Percentiles rank a stretch among this genome's conserved stretches.
phyloP scores from a whole-genome alignment of 1,284 basidiomycete species.

The Tilletia horrida region DNA sequence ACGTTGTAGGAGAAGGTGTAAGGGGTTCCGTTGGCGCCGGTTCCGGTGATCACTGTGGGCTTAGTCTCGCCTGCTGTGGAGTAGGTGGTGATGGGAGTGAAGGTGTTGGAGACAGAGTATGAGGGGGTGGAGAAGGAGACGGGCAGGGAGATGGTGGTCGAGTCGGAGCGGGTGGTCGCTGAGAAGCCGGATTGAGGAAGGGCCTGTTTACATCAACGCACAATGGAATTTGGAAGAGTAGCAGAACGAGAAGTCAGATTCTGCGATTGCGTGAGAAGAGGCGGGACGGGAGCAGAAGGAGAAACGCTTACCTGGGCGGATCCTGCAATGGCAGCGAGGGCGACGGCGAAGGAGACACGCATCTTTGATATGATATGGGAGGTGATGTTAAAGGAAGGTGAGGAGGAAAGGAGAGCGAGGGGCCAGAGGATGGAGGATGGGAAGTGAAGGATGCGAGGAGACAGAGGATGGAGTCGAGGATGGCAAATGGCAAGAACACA shows the following conservation, averaged over 20 bases:
- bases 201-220: slow-evolving; percentile 8
- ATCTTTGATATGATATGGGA: not conserved
- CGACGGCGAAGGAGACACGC: slow-evolving; percentile 7
- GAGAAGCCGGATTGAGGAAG: not conserved
- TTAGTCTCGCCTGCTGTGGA: not conserved
- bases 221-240: not conserved
- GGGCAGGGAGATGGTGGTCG: not conserved
- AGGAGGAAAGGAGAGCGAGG: slow-evolving; percentile 1
- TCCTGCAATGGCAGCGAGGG: slow-evolving; percentile 15
- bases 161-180: not conserved
- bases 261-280: not conserved
- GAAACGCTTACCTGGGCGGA: slow-evolving; percentile 7
- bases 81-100: slow-evolving; percentile 13
- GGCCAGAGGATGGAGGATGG: not conserved
- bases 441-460: not conserved
- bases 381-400: not conserved
- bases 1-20: slow-evolving; percentile 17
- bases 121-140: not conserved
- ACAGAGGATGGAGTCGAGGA: not conserved
- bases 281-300: not conserved
- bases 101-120: slow-evolving; percentile 12
- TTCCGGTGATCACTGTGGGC: not conserved
- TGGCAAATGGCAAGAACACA: not conserved
- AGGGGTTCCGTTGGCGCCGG: not conserved
- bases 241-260: not conserved